Evolutionary conservation across 1,284 basidiomycete genomes (phyloP).

Genomic region (Malassezia brasiliensis): DNA sequence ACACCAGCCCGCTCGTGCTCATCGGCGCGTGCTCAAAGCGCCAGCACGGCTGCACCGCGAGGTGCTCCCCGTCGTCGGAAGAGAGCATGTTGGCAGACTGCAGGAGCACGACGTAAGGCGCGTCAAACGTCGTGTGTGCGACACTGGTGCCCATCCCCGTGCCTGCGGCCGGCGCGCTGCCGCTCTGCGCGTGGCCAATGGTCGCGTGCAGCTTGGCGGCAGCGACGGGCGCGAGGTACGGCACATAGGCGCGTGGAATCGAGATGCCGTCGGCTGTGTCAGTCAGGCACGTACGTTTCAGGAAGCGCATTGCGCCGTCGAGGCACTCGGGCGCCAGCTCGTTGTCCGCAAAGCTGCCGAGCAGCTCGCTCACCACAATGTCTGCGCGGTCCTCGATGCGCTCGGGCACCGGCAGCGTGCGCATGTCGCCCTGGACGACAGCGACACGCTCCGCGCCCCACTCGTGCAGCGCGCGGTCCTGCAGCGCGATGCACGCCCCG

Average conservation of each 20-base stretch:
- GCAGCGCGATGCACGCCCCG: constrained; percentile 38
- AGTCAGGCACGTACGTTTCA: constrained; percentile 29
- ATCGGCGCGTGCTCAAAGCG: constrained; percentile 68
- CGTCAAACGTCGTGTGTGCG: constrained; percentile 60
- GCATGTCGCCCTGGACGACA: constrained; percentile 88
- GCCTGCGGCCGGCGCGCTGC: constrained; percentile 13
- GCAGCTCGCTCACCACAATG: constrained; percentile 85
- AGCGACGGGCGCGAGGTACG: constrained; percentile 83
- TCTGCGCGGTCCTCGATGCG: constrained; percentile 62
- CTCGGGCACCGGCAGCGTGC: constrained; percentile 56
- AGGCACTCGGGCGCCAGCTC: constrained; percentile 95
- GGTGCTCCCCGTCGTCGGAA: constrained; percentile 55
- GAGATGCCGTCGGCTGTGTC: constrained; percentile 73
- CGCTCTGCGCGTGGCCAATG: constrained; percentile 6
- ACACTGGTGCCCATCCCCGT: constrained; percentile 11
- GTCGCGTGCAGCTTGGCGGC: constrained; percentile 76
- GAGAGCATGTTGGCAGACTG: constrained; percentile 58
- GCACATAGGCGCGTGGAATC: constrained; percentile 89
- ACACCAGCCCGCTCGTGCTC: constrained; percentile 25
- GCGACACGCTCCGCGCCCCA: constrained; percentile 71
- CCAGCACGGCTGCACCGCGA: constrained; percentile 89
- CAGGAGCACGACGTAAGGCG: constrained; percentile 97
- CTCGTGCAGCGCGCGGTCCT: constrained; percentile 50
- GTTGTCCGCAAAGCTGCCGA: constrained; percentile 97
- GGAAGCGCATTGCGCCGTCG: constrained; percentile 77